phyloP scores from a whole-genome alignment of 2,329 filamentous ascomycete species.

The Aureobasidium sp. region DNA sequence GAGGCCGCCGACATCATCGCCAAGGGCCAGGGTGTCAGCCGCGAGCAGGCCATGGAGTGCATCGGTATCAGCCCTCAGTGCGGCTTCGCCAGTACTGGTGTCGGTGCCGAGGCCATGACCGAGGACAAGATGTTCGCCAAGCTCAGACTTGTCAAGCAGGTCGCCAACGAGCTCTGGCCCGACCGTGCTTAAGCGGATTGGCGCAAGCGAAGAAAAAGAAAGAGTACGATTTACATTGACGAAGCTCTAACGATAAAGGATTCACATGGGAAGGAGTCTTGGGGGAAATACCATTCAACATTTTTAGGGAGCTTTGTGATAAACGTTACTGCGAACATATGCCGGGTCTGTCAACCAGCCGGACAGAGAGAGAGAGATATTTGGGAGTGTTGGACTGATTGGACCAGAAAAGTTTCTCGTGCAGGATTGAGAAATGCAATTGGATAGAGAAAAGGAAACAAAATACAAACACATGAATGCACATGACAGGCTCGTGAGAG shows the following conservation, averaged over 20 bases:
- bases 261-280: slow-evolving; percentile 12
- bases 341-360: slow-evolving; percentile 16
- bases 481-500: slow-evolving; percentile 11
- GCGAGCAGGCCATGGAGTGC: slow-evolving; percentile 33
- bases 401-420: neutral
- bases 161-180: slow-evolving; percentile 33
- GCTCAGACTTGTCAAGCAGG: slow-evolving; percentile 31
- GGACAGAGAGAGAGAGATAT: neutral
- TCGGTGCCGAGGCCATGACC: slow-evolving; percentile 32
- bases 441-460: slow-evolving; percentile 3
- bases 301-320: slow-evolving; percentile 4
- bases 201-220: neutral
- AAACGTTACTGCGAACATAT: slow-evolving; percentile 5
- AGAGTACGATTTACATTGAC: slow-evolving; percentile 1
- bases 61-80: slow-evolving; percentile 34
- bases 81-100: slow-evolving; percentile 33
- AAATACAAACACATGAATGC: slow-evolving; percentile 13
- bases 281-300: slow-evolving; percentile 14
- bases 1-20: slow-evolving; percentile 34
- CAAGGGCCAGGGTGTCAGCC: slow-evolving; percentile 30
- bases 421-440: neutral
- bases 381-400: slow-evolving; percentile 9
- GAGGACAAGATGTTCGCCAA: slow-evolving; percentile 35
- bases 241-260: slow-evolving; percentile 17
- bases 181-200: slow-evolving; percentile 24